These are phyloP conservation scores for Gamsiella multidivaricata DNA, from an alignment of 192 early-diverging fungal species.

Conservation along the genomic window DNA sequence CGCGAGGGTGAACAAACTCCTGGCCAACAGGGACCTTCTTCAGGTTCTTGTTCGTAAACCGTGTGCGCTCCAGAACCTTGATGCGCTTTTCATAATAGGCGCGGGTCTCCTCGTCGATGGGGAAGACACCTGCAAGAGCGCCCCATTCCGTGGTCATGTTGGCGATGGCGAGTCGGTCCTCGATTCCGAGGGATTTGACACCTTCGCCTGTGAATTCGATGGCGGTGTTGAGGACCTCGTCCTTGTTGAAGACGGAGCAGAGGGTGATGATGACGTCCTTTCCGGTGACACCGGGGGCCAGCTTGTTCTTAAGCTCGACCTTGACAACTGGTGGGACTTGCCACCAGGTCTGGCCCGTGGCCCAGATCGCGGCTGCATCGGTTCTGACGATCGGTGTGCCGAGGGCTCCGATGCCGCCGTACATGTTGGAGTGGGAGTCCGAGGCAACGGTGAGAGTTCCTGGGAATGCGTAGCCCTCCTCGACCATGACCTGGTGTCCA, in stretches of 20 bases:
- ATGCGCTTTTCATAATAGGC: conserved; percentile 78
- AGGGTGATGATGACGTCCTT: conserved; percentile 97
- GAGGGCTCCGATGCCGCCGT: conserved; percentile 94
- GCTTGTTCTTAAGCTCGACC: conserved; percentile 84
- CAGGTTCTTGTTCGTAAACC: conserved; percentile 66
- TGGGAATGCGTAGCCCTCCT: conserved; percentile 97
- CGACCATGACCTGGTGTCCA: conserved; percentile 97
- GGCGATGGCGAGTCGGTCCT: conserved; percentile 94
- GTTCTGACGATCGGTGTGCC: conserved; percentile 98
- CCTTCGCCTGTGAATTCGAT: conserved; percentile 93
- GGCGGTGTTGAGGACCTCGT: conserved; percentile 96
- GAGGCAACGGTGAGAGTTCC: conserved; percentile 94
- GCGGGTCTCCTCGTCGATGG: conserved; percentile 85
- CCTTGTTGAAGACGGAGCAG: conserved; percentile 91
- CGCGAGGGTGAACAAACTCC: conserved; percentile 65
- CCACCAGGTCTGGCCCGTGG: conserved; percentile 98
- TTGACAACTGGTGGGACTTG: conserved; percentile 95
- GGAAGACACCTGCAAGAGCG: conserved; percentile 96
- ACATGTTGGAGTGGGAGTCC: conserved; percentile 99
- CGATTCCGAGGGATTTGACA: conserved; percentile 74
- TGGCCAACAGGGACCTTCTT: conserved; percentile 54
- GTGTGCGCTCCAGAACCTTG: conserved; percentile 58
- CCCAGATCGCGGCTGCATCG: conserved; percentile 98
- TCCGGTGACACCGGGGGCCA: conserved; percentile 89
- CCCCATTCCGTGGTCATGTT: conserved; percentile 99